Evolutionary conservation across 2,329 filamentous ascomycete genomes (phyloP), one percentile per base, ranked within the genome.

Genomic region (Diplodia intermedia): DNA sequence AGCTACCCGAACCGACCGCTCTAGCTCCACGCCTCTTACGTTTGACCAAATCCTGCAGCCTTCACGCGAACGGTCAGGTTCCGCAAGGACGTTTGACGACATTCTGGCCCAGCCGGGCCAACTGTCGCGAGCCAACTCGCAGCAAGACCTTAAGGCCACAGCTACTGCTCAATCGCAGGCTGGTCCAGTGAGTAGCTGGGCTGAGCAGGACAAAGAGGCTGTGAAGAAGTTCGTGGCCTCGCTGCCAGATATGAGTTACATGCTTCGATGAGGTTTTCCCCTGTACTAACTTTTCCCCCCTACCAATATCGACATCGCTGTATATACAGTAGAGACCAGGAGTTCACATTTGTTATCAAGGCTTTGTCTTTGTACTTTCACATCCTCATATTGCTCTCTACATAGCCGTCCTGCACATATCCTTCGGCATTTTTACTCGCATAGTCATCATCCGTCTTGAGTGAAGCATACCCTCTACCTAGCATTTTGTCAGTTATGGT

Each of bases 181-280:
- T 2, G 75, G 29, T 9, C 43, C 47, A 72, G 6, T 76, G 70
- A 33, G 71, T 71, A 29, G 73, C 9, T 63, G 60, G 60, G 43
- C 60, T 12, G 60, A 63, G 60, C 26, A 52, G 43, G 76, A 78
- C 40, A 76, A 78, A 43, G 71, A 72, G 8, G 65, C 74, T 1
- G 72, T 79, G 3, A 67, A 62, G 36, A 61, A 65, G 0, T 76
- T 79, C 49, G 33, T 79, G 31, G 61, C 26, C 0, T 75, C 72
- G 0, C 66, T 79, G 49, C 76, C 77, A 1, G 71, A 79, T 67
- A 69, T 78, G 67, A 67, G 72, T 11, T 79, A 79, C 52, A 79
- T 79, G 77, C 63, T 79, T 29, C 65, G 65, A 49, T 67, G 65
- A 66, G 36, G 43, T n/a, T 9, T 20, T 47, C 11, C n/a, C 40